These are phyloP conservation scores for Fusarium metavorans DNA, from an alignment of 2,329 filamentous ascomycete genomes.

Conservation along the genomic window DNA sequence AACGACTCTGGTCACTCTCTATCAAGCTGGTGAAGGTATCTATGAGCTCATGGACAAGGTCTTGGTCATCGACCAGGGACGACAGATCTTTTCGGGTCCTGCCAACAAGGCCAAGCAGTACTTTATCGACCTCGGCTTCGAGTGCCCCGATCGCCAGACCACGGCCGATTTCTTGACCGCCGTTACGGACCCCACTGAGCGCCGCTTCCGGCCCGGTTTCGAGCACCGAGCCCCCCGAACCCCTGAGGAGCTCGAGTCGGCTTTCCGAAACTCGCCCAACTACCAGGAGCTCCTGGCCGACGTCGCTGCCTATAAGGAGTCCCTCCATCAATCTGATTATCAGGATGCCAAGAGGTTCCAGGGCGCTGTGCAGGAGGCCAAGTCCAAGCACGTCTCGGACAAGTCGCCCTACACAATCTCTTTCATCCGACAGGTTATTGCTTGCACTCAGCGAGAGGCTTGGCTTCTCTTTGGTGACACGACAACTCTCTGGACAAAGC, in stretches of 20 bases:
- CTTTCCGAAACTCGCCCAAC: conserved; percentile 71
- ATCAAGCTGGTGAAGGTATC: conserved; percentile 59
- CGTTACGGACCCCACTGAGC: conserved; percentile 71
- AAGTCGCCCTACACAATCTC: conserved; percentile 82
- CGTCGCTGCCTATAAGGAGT: conserved; percentile 61
- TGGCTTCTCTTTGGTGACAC: conserved; percentile 83
- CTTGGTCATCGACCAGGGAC: conserved; percentile 79
- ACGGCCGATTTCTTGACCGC: conserved; percentile 59
- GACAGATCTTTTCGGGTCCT: conserved; percentile 74
- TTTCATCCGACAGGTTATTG: conserved; percentile 76
- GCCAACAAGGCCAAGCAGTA: conserved; percentile 72
- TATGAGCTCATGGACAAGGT: conserved; percentile 79
- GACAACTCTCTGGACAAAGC: conserved; percentile 80
- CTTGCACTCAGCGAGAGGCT: conserved; percentile 78
- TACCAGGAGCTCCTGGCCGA: conserved; percentile 72
- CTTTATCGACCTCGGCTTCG: conserved; percentile 76
- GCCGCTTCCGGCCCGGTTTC: conserved; percentile 73
- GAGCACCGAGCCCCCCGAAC: conserved; percentile 76
- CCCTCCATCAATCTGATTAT: conserved; percentile 64
- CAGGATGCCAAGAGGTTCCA: conserved; percentile 74
- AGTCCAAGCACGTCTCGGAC: conserved; percentile 76
- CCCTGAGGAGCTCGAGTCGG: conserved; percentile 72
- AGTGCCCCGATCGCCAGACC: conserved; percentile 75
- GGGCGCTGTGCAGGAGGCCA: conserved; percentile 74
- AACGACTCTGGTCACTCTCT: conserved; percentile 58